These are phyloP conservation scores for Pseudonitzschia pungens DNA, from an alignment of 108 stramenopile species.

Conservation along the genomic window DNA sequence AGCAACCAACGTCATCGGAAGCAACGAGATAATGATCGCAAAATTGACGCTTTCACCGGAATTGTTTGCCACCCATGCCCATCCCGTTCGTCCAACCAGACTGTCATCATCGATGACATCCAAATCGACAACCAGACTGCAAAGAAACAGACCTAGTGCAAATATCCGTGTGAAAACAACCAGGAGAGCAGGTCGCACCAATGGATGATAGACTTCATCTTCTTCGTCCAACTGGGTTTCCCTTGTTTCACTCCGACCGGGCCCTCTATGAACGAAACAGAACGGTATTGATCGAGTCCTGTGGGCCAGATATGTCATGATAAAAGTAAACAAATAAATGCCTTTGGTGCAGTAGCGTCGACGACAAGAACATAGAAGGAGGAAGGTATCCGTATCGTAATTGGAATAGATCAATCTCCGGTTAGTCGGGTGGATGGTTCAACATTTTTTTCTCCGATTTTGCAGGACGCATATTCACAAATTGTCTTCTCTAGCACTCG, in stretches of 20 bases:
- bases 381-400: too few species aligned
- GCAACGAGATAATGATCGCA: conserved; percentile 14
- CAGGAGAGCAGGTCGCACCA: conserved; percentile 39
- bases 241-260: conserved; percentile 11
- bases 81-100: conserved; percentile 33
- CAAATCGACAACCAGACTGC: conserved; percentile 32
- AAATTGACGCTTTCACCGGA: not conserved
- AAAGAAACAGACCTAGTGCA: conserved; percentile 14
- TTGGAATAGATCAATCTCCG: not conserved
- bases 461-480: not conserved
- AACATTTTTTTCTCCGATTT: too few species aligned
- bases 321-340: conserved; percentile 33
- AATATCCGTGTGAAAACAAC: conserved; percentile 31
- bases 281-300: conserved; percentile 37
- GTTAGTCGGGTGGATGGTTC: not conserved
- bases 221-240: conserved; percentile 13
- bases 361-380: not conserved
- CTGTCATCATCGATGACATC: conserved; percentile 21
- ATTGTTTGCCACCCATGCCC: conserved; percentile 24
- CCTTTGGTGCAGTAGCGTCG: not conserved
- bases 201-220: conserved; percentile 26
- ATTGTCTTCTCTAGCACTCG: not conserved
- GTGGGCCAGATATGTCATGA: conserved; percentile 36
- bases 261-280: conserved; percentile 35
- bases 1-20: conserved; percentile 24